Percentiles rank a stretch among this genome's conserved stretches.
Conservation (phyloP, 345 rosid genomes). For the Salix brachista region DNA sequence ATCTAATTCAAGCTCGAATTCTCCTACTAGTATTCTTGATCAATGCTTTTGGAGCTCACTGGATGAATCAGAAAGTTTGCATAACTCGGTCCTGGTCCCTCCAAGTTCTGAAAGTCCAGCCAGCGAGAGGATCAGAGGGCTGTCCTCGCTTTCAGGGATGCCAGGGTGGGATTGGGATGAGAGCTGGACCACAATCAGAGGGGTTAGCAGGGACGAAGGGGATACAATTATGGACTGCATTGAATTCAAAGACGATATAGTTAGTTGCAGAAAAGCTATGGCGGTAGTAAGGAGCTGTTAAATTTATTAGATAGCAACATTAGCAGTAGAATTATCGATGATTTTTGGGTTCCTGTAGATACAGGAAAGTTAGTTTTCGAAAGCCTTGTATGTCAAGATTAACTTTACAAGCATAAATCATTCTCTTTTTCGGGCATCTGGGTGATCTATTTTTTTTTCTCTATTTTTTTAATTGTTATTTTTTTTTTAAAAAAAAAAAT, state of each 20-base stretch:
- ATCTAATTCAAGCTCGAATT: slow-evolving; percentile 29
- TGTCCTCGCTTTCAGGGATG: slow-evolving; percentile 24
- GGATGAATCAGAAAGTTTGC: slow-evolving; percentile 39
- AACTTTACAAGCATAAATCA: slow-evolving; percentile 7
- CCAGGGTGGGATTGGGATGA: slow-evolving; percentile 46
- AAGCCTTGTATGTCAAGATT: slow-evolving; percentile 1
- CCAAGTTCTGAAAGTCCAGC: slow-evolving; percentile 13
- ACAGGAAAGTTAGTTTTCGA: slow-evolving; percentile 5
- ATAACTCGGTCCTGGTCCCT: slow-evolving; percentile 11
- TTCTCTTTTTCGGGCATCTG: not conserved
- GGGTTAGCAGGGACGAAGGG: not conserved
- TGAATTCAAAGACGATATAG: slow-evolving; percentile 12
- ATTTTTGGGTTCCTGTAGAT: slow-evolving; percentile 12
- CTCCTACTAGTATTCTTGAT: slow-evolving; percentile 81
- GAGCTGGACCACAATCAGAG: slow-evolving; percentile 58
- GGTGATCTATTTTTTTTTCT: too few relatives aligned
- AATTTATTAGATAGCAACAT: not conserved
- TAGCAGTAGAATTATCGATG: not conserved
- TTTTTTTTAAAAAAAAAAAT: too few relatives aligned
- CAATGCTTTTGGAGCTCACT: slow-evolving; percentile 54
- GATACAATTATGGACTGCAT: slow-evolving; percentile 21
- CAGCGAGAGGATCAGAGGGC: slow-evolving; percentile 46
- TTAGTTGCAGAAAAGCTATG: slow-evolving; percentile 4
- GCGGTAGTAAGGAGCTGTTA: slow-evolving; percentile 6
- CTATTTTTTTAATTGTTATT: not conserved